Conservation (phyloP, 2,329 filamentous ascomycete species). For the Macrophomina pseudophaseolina region DNA sequence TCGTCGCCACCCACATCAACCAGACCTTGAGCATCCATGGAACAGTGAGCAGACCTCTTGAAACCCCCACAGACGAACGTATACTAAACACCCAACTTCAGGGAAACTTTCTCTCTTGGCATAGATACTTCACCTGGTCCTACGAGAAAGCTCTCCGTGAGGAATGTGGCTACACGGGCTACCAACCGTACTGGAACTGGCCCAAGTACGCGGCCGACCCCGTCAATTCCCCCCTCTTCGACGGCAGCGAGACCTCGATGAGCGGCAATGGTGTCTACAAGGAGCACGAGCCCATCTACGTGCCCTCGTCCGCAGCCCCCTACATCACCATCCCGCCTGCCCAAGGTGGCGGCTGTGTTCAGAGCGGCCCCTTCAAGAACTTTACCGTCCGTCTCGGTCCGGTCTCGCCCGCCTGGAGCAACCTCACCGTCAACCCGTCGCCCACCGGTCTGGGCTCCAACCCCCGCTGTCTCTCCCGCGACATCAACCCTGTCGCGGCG, state of each 20-base stretch:
- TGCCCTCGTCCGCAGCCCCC: slow-evolving; percentile 34
- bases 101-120: slow-evolving; percentile 48
- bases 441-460: slow-evolving; percentile 41
- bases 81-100: slow-evolving; percentile 26
- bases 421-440: slow-evolving; percentile 37
- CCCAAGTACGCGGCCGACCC: slow-evolving; percentile 52
- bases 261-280: slow-evolving; percentile 52
- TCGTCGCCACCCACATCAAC: slow-evolving; percentile 44
- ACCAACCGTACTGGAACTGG: slow-evolving; percentile 60
- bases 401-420: slow-evolving; percentile 44
- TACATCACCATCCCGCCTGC: slow-evolving; percentile 52
- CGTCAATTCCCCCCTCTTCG: slow-evolving; percentile 58
- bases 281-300: slow-evolving; percentile 21
- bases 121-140: slow-evolving; percentile 40
- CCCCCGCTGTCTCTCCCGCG: slow-evolving; percentile 46
- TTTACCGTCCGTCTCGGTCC: slow-evolving; percentile 55
- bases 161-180: slow-evolving; percentile 51
- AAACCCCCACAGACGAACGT: not conserved
- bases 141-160: slow-evolving; percentile 49
- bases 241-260: slow-evolving; percentile 56
- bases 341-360: slow-evolving; percentile 62
- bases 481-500: slow-evolving; percentile 38
- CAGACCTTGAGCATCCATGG: slow-evolving; percentile 43
- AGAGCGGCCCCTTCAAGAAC: slow-evolving; percentile 58
- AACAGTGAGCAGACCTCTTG: slow-evolving; percentile 33